These are phyloP conservation scores for Annona cherimola DNA, from an alignment of 164 flowering plant genomes.

Conservation along the genomic window DNA sequence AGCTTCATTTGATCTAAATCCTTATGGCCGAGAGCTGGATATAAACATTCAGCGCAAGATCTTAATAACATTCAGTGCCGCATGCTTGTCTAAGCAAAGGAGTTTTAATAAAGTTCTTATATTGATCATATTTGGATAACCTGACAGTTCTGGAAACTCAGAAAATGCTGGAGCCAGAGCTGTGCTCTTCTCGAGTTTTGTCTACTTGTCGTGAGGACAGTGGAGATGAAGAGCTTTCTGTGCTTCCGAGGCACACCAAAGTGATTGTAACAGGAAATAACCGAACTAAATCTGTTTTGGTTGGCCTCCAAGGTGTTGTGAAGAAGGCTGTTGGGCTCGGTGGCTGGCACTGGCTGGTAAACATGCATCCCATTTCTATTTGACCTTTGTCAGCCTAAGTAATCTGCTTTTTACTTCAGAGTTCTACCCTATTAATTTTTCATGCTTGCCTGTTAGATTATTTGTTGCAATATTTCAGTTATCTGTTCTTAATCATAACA, in stretches of 20 bases:
- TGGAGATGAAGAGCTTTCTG: conserved; percentile 86
- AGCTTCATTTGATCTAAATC: background rate
- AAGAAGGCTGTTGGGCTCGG: conserved; percentile 99
- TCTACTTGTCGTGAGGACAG: conserved; percentile 76
- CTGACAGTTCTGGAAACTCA: conserved; percentile 5
- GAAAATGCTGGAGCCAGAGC: conserved; percentile 58
- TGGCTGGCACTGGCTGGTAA: conserved; percentile 99
- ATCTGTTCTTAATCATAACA: too few relatives aligned
- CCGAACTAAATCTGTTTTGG: conserved; percentile 87
- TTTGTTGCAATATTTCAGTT: too few relatives aligned
- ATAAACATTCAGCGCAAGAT: background rate
- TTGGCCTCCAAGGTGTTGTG: conserved; percentile 94
- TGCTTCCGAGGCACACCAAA: conserved; percentile 92
- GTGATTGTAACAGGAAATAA: conserved; percentile 94
- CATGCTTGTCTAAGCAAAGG: background rate
- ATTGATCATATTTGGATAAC: background rate
- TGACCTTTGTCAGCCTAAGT: background rate
- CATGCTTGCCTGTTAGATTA: too few relatives aligned
- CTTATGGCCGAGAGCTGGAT: background rate
- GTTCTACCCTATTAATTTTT: too few relatives aligned
- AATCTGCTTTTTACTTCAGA: too few relatives aligned
- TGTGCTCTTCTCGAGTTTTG: conserved; percentile 56
- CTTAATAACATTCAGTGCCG: background rate
- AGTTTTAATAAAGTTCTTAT: background rate
- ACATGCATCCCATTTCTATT: background rate